A percentile compares a stretch with the other conserved stretches of the same genome.
phyloP scores from a whole-genome alignment of 768 basidiomycete genomes.

The Mrakia hoshinonis region DNA sequence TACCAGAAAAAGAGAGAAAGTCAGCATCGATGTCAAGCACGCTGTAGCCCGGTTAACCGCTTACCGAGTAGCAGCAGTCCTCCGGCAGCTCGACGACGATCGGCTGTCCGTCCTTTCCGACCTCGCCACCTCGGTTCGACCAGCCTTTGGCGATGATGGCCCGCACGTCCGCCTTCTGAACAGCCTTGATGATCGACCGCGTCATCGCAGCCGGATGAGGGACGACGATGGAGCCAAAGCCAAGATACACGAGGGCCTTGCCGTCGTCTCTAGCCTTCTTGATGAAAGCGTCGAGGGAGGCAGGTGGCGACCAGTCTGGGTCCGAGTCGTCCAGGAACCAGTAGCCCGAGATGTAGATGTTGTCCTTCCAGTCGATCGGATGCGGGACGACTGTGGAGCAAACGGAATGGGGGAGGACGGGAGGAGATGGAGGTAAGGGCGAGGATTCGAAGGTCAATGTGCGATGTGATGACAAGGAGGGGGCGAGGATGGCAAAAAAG shows the following conservation, averaged over 20 bases:
- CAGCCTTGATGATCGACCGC: slow-evolving; percentile 52
- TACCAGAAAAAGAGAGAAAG: not conserved
- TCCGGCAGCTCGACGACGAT: slow-evolving; percentile 38
- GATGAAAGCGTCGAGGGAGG: slow-evolving; percentile 51
- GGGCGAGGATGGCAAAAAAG: too few relatives aligned
- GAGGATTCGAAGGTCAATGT: too few relatives aligned
- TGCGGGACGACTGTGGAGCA: slow-evolving; percentile 61
- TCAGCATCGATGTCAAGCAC: not conserved
- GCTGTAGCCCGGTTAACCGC: slow-evolving; percentile 16
- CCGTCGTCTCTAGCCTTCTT: slow-evolving; percentile 49
- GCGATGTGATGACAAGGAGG: too few relatives aligned
- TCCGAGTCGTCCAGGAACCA: slow-evolving; percentile 62
- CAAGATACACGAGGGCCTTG: slow-evolving; percentile 61
- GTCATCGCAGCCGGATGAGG: slow-evolving; percentile 53
- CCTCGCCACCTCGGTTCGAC: slow-evolving; percentile 48
- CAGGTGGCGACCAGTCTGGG: slow-evolving; percentile 51
- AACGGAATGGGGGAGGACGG: too few relatives aligned
- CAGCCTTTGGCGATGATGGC: slow-evolving; percentile 64
- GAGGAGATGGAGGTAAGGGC: too few relatives aligned
- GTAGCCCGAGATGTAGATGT: slow-evolving; percentile 40
- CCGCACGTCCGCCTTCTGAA: slow-evolving; percentile 56
- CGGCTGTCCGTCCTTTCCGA: slow-evolving; percentile 14
- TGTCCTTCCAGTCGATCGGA: slow-evolving; percentile 56
- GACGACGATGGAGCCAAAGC: slow-evolving; percentile 60
- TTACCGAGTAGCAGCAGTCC: slow-evolving; percentile 44